These are phyloP conservation scores for Daedaleopsis sinensis DNA, from an alignment of 768 basidiomycete species.

Conservation along the genomic window DNA sequence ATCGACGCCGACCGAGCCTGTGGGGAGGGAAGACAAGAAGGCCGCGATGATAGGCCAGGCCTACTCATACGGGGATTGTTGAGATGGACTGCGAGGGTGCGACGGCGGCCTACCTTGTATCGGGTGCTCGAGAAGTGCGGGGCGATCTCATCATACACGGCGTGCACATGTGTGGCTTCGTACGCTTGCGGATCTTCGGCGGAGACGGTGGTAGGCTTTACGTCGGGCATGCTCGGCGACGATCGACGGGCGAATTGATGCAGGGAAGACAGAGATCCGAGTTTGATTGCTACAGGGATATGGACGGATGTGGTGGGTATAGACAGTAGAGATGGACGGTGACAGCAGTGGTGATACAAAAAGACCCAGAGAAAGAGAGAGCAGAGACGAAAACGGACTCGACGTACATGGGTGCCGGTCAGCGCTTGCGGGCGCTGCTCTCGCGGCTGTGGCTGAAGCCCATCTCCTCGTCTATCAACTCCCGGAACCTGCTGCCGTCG, in stretches of 20 bases:
- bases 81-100: background rate
- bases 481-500: conserved; percentile 66
- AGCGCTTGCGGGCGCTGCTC: conserved; percentile 8
- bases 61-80: conserved; percentile 40
- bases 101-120: conserved; percentile 66
- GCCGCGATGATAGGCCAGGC: conserved; percentile 87
- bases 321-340: conserved; percentile 1
- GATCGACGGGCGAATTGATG: background rate
- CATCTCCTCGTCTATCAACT: conserved; percentile 77
- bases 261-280: background rate
- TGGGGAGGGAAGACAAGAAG: conserved; percentile 72
- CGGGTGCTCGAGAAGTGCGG: conserved; percentile 86
- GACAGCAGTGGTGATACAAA: conserved; percentile 5
- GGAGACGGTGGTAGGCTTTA: conserved; percentile 31
- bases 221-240: conserved; percentile 13
- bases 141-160: conserved; percentile 84
- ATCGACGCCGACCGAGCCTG: conserved; percentile 88
- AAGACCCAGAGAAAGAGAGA: background rate
- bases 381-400: conserved; percentile 7
- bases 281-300: conserved; percentile 11
- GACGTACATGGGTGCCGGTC: background rate
- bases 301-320: conserved; percentile 8
- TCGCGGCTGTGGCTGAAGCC: conserved; percentile 48
- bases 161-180: conserved; percentile 79
- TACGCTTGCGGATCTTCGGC: conserved; percentile 56